Evolutionary conservation across 768 basidiomycete species (phyloP), one percentile per base, ranked within the genome.

Genomic region (Cystofilobasidium capitatum): DNA sequence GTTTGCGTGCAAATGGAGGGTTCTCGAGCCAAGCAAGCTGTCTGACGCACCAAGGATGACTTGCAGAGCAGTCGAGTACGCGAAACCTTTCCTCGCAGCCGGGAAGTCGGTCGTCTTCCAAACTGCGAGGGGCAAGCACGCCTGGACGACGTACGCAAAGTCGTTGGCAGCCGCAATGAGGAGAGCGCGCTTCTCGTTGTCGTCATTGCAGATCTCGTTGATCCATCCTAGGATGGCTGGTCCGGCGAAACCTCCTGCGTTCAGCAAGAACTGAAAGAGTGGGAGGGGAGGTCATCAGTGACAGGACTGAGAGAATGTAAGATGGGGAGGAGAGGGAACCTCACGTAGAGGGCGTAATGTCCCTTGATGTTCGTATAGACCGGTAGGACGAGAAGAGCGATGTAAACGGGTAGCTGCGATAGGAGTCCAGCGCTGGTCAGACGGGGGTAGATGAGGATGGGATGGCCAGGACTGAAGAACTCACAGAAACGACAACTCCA

Each of bases 31-130:
- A 10, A 42, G 40, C 40, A n/a, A n/a, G n/a, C n/a, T n/a, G n/a
- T n/a, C n/a, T n/a, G n/a, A n/a, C n/a, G 40, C 40, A 42, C 40
- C 40, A 20, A 42, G 40, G 40, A 42, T 10, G 40, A 42, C 40
- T 10, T 42, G 10, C 40, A 58, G 35, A 4, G 35, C 29, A 12
- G 35, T 31, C 12, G 31, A 58, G 31, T 36, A 58, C 9, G 35
- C 35, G 55, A 31, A 31, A 3, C 55, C 55, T 31, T 58, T 58
- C 3, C 35, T 8, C 4, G 55, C 55, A 35, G 35, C 29, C 2
- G 55, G 55, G 17, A 58, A 58, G 31, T 58, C 55, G 10, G 35
- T 35, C 35, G 29, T 26, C 29, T 58, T 58, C 55, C 55, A 58
- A 5, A 58, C 31, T 20, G 35, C 29, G 55, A 31, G 29, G 35